Evolutionary conservation across 495 filamentous ascomycete species (phyloP).

Genomic region (Eremomyces bilateralis): DNA sequence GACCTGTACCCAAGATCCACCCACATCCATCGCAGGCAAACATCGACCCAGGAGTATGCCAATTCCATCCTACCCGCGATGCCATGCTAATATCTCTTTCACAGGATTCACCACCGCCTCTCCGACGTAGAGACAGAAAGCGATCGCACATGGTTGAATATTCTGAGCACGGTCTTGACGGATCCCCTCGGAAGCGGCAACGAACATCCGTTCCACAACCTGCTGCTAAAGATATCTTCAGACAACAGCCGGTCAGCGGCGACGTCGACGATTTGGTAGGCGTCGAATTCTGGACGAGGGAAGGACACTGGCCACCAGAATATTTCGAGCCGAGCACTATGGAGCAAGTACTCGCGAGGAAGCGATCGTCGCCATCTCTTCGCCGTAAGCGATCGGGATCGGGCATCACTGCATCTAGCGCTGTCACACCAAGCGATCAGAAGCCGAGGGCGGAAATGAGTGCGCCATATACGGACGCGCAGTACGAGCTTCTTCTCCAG

Average conservation of each 20-base stretch:
- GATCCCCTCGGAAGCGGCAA: slow-evolving; percentile 4
- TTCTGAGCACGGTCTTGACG: background rate
- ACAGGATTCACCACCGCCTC: slow-evolving; percentile 4
- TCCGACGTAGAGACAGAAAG: slow-evolving; percentile 3
- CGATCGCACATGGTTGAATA: slow-evolving; percentile 5
- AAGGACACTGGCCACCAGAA: slow-evolving; percentile 16
- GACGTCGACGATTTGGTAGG: slow-evolving; percentile 1
- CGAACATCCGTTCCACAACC: slow-evolving; percentile 3
- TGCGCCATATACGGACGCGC: slow-evolving; percentile 16
- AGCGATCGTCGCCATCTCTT: slow-evolving; percentile 16
- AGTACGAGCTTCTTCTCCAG: background rate
- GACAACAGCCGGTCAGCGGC: background rate
- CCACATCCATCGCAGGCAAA: slow-evolving; percentile 2
- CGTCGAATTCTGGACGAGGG: slow-evolving; percentile 12
- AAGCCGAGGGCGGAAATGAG: slow-evolving; percentile 21
- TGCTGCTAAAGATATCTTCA: slow-evolving; percentile 1
- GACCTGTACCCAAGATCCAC: slow-evolving; percentile 1
- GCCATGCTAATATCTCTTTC: slow-evolving; percentile 4
- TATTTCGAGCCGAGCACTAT: slow-evolving; percentile 13
- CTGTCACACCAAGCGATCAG: slow-evolving; percentile 21
- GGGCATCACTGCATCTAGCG: slow-evolving; percentile 12
- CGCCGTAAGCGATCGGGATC: slow-evolving; percentile 19
- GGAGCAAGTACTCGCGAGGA: slow-evolving; percentile 15
- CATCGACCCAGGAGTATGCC: slow-evolving; percentile 4
- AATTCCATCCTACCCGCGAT: slow-evolving; percentile 1